These are phyloP conservation scores for Colletotrichum salicis DNA, from an alignment of 2,329 filamentous ascomycete genomes.

Conservation along the genomic window DNA sequence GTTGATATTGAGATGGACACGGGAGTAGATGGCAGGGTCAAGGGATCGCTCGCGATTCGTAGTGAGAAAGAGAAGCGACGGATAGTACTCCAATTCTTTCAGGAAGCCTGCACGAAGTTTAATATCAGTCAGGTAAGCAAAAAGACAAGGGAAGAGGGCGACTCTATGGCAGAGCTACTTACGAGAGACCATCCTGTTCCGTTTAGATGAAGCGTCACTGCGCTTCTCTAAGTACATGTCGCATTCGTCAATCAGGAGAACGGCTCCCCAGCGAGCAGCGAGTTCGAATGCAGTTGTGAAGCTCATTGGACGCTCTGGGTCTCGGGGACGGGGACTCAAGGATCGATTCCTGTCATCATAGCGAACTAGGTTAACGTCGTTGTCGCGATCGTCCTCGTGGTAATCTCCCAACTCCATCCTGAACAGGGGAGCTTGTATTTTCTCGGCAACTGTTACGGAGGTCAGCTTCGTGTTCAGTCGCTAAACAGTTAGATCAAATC, in stretches of 20 bases:
- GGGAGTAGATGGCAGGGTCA: slow-evolving; percentile 59
- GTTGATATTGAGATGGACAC: slow-evolving; percentile 57
- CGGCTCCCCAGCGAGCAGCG: slow-evolving; percentile 75
- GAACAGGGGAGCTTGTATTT: slow-evolving; percentile 51
- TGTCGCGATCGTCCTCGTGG: slow-evolving; percentile 63
- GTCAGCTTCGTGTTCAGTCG: slow-evolving; percentile 12
- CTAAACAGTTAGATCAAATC: too few relatives aligned
- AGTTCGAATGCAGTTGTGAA: slow-evolving; percentile 55
- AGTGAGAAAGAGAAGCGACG: slow-evolving; percentile 89
- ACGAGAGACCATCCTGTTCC: slow-evolving; percentile 30
- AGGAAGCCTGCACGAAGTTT: slow-evolving; percentile 64
- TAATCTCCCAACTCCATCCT: slow-evolving; percentile 68
- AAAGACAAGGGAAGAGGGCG: too few relatives aligned
- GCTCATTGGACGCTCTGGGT: slow-evolving; percentile 32
- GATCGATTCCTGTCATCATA: background rate
- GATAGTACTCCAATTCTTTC: slow-evolving; percentile 88
- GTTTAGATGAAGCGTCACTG: slow-evolving; percentile 50
- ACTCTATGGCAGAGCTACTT: background rate
- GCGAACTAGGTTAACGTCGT: slow-evolving; percentile 38
- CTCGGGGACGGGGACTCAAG: slow-evolving; percentile 55
- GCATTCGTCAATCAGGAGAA: slow-evolving; percentile 86
- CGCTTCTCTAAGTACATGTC: slow-evolving; percentile 87
- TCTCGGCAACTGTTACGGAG: slow-evolving; percentile 46
- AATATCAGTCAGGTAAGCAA: background rate
- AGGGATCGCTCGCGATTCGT: slow-evolving; percentile 75